Base-by-base conservation (phyloP, 257 asterid species). In the Petrea volubilis region DNA sequence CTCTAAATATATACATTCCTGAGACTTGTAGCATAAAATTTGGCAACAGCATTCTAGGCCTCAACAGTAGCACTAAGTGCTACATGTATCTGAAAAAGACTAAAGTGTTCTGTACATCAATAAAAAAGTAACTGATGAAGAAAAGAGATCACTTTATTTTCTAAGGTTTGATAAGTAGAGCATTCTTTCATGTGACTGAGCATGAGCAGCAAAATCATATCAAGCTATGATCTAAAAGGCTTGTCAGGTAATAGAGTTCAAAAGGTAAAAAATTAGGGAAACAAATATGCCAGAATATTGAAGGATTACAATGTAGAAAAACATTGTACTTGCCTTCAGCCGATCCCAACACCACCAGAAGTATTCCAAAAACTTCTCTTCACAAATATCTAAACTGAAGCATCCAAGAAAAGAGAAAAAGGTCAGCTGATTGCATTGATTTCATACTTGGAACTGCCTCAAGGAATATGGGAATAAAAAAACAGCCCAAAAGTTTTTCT, bases 321-420 rank as follows among this genome's bases (percentile, higher is more conserved):
- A 74, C 40, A 50, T 29, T 60, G 63, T 49, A 72, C 93, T 71
- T 85, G 81, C 98, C 96, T 90, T 90, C 59, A 90, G 71, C 77
- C 90, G 87, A 75, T 90, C 88, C 78, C 81, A 93, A 79, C 93
- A 93, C 97, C 97, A 90, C 98, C 98, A 93, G 75, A 93, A 93
- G 83, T 90, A 90, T 50, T 83, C 86, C 86, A 93, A 78, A 80
- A 93, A 93, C 90, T 90, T 93, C 85, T 88, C 93, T 80, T 90
- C 89, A 56, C 84, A 79, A 66, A 93, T 84, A 75, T 93, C 92
- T 71, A 55, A 64, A 52, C 98, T 93, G 88, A 75, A 80, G 74
- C 40, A 47, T 51, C 73, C 60, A 49, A 70, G 69, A 74, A 31
- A 67, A 65, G 38, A 14, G 7, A 55, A 68, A 57, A 57, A 13